Base-by-base conservation (phyloP, 441 rosid genomes). In the Gossypium trilobum region DNA sequence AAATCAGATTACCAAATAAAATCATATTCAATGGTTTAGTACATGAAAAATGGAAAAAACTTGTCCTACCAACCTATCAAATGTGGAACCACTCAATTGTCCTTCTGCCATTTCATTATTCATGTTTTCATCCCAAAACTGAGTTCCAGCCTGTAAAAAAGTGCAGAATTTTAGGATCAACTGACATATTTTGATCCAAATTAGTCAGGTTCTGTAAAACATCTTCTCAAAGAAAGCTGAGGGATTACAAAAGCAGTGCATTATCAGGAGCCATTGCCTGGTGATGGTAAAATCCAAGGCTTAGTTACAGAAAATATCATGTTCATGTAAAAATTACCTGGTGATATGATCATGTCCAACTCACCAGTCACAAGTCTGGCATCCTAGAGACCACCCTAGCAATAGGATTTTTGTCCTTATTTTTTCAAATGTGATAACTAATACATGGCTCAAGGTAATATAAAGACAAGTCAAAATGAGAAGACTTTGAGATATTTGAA, bases 71-170 rank as follows among this genome's bases (percentile, higher is more conserved):
- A 44, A 65, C 55, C 98, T 87, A 82, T 93, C 98, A 80, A 93
- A 91, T 2, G 95, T 75, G 72, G 84, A 83, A 75, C 96, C 84
- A 36, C 93, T 91, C 39, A 93, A 87, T 46, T 78, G 85, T 59
- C 95, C 98, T 84, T 85, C 87, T 71, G 92, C 91, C 71, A 91
- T 87, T 82, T 93, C 97, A 2, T 78, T 90, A 81, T 85, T 86
- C 93, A 93, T 81, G 78, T 88, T 90, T 70, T 87, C 92, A 86
- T 93, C 97, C 98, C 98, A 88, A 82, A 93, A 93, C 72, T 89
- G 98, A 52, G 96, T 93, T 83, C 97, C 98, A 60, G 96, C 98
- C 98, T 93, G 83, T 57, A 78, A 25, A 46, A 56, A 59, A 1
- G 20, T 54, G 25, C 31, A 16, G 29, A 68, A 9, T 65, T 31